Evolutionary conservation across 768 basidiomycete species (phyloP), one percentile per base, ranked within the genome.

Genomic region (Tylopilus subfusipes): DNA sequence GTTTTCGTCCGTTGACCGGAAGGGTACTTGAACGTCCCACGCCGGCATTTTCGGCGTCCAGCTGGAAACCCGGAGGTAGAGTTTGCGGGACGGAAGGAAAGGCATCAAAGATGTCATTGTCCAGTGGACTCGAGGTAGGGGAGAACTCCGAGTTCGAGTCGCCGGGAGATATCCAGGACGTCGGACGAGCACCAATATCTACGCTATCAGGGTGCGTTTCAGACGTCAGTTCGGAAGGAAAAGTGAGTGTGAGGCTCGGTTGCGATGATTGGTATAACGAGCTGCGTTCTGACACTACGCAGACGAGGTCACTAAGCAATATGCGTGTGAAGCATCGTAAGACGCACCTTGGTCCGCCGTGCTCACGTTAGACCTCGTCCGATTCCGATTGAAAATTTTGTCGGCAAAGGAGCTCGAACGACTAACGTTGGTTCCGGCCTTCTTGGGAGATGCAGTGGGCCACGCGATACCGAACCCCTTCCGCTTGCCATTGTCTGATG

Each of bases 31-130:
- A 45, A 21, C 56, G 68, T 36, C 57, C 66, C 43, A 49, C 49
- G 16, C 27, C 33, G 12, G 44, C 34, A 40, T 53, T 50, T 9
- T 59, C 60, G 16, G 45, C 52, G 19, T 62, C 66, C 2, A 60
- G 49, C 24, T 53, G 53, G 39, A 54, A 65, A 29, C 67, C 69
- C 30, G 72, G 62, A 2, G 80, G 79, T 6, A 76, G 67, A 18
- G 73, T 74, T 44, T 77, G 73, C 2, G 88, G 87, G 6, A 89
- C 86, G 31, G 80, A 79, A 22, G 88, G 88, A 69, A 90, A 89
- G 8, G 85, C 79, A 54, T 88, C 86, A 58, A 84, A 86, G 22
- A 87, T 69, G 12, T 80, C 80, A 56, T 74, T 73, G 63, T 85
- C 84, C 40, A 88, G 78, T 24, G 62, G 30, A 59, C 70, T 70